Evolutionary conservation across 805 yeast species (phyloP).

Genomic region (Wickerhamomyces bovis): DNA sequence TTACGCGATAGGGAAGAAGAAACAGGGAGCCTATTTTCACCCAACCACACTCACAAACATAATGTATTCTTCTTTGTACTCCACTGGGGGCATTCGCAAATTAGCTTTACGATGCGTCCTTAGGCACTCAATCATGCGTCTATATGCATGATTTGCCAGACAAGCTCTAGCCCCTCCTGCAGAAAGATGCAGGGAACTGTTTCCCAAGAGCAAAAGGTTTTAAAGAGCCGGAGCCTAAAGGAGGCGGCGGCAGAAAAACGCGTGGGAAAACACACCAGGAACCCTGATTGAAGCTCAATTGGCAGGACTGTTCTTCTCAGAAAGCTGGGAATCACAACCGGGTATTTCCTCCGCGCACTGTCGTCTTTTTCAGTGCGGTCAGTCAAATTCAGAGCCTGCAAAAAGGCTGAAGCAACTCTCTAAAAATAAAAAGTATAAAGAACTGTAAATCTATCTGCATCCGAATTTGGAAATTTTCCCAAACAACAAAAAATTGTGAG

Average conservation of each 20-base stretch:
- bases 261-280: too few species aligned
- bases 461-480: not conserved
- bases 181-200: not conserved
- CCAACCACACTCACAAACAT: too few species aligned
- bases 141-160: not conserved
- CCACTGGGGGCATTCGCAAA: not conserved
- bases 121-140: not conserved
- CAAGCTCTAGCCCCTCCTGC: not conserved
- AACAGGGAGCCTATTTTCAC: too few species aligned
- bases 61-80: too few species aligned
- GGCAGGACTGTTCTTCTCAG: too few species aligned
- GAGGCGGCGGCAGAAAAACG: too few species aligned
- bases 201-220: not conserved
- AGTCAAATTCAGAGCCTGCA: not conserved
- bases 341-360: too few species aligned
- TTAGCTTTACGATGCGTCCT: not conserved
- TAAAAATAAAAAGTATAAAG: not conserved
- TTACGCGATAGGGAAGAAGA: too few species aligned
- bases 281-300: too few species aligned
- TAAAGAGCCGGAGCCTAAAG: too few species aligned
- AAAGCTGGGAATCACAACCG: too few species aligned
- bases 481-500: not conserved
- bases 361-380: not conserved
- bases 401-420: not conserved
- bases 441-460: not conserved